phyloP scores from a whole-genome alignment of 768 basidiomycete genomes.

The Suillus discolor region DNA sequence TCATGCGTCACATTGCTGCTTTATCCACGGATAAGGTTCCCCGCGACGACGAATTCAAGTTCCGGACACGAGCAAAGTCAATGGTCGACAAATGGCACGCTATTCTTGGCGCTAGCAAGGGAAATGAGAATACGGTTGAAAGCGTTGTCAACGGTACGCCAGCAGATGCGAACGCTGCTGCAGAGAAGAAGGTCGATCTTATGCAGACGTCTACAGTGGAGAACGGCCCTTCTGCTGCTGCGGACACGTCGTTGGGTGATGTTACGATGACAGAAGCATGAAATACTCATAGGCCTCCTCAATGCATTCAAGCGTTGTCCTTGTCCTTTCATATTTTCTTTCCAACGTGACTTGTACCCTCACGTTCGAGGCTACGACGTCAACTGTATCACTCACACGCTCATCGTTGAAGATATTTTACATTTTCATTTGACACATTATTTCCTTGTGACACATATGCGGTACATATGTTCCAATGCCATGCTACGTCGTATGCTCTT shows the following conservation, averaged over 20 bases:
- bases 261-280: constrained; percentile 46
- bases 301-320: constrained; percentile 4
- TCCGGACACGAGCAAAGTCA: constrained; percentile 50
- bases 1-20: constrained; percentile 63
- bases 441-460: constrained; percentile 26
- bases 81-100: constrained; percentile 51
- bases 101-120: constrained; percentile 36
- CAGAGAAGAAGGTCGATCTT: constrained; percentile 23
- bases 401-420: constrained; percentile 7
- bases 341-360: background rate
- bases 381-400: constrained; percentile 3
- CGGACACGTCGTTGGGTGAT: constrained; percentile 35
- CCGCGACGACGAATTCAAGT: constrained; percentile 53
- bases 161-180: constrained; percentile 21
- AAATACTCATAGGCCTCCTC: constrained; percentile 6
- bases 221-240: constrained; percentile 34
- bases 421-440: constrained; percentile 7
- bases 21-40: constrained; percentile 46
- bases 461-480: constrained; percentile 5
- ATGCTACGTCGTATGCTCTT: constrained; percentile 5
- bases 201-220: constrained; percentile 23
- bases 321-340: constrained; percentile 16
- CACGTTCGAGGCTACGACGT: constrained; percentile 2
- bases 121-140: constrained; percentile 33
- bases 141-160: constrained; percentile 26